Conservation (phyloP, 176 grass and related monocot species). For the Thalia dealbata region DNA sequence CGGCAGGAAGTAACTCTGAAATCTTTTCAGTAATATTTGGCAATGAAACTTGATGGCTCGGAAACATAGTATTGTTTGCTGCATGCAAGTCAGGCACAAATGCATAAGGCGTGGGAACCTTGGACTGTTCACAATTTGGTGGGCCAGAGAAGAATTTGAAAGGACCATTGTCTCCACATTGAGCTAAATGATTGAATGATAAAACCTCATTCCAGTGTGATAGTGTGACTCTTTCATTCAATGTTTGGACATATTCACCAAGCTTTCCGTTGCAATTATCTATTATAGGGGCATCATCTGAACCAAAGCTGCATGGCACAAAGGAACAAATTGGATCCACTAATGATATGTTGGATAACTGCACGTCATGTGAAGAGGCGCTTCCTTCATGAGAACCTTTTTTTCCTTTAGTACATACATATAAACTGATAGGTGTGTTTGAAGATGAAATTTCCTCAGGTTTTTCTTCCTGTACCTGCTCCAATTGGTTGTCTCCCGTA, state of each 20-base stretch:
- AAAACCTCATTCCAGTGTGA: background rate
- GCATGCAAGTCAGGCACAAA: constrained; percentile 22
- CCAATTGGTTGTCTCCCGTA: constrained; percentile 21
- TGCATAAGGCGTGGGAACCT: constrained; percentile 43
- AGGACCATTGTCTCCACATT: constrained; percentile 18
- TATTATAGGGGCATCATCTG: constrained; percentile 27
- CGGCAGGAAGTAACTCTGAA: background rate
- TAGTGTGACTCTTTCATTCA: constrained; percentile 3
- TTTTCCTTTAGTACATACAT: constrained; percentile 27
- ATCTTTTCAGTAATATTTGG: background rate
- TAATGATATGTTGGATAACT: constrained; percentile 42
- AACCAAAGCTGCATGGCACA: constrained; percentile 78
- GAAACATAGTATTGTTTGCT: constrained; percentile 17
- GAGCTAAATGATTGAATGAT: constrained; percentile 7
- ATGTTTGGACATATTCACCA: constrained; percentile 19
- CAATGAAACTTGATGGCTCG: background rate
- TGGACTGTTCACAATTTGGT: constrained; percentile 20
- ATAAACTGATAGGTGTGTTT: constrained; percentile 29
- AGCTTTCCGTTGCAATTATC: constrained; percentile 16
- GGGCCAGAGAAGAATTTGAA: constrained; percentile 1
- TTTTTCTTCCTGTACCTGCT: constrained; percentile 24
- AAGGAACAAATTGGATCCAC: constrained; percentile 67
- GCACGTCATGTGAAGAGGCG: constrained; percentile 13
- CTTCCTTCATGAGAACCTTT: constrained; percentile 14
- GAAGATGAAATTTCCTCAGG: constrained; percentile 64